These are phyloP conservation scores for Drechslera avenae DNA, from an alignment of 2,329 filamentous ascomycete genomes.

Conservation along the genomic window DNA sequence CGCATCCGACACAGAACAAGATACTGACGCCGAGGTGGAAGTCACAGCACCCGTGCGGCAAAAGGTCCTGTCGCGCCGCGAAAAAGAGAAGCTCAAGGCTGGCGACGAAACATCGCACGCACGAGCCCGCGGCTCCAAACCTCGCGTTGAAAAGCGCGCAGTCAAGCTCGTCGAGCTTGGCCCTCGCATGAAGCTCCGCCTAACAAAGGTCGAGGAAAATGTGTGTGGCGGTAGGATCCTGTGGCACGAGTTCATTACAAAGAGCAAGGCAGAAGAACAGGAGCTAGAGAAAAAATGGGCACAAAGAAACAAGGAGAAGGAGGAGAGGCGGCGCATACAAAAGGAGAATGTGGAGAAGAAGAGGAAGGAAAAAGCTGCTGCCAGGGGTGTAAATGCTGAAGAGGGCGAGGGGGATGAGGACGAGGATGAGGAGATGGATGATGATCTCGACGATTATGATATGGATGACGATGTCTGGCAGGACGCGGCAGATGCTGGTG, in stretches of 20 bases:
- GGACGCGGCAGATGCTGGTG: constrained; percentile 57
- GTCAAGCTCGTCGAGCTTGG: constrained; percentile 93
- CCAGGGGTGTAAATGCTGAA: constrained; percentile 43
- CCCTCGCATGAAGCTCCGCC: constrained; percentile 82
- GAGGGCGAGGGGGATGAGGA: constrained; percentile 58
- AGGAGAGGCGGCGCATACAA: constrained; percentile 78
- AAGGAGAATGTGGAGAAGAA: constrained; percentile 91
- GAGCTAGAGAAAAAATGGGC: constrained; percentile 85
- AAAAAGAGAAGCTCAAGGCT: constrained; percentile 51
- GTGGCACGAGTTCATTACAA: constrained; percentile 96
- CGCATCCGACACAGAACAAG: constrained; percentile 88
- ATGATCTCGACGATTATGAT: constrained; percentile 53
- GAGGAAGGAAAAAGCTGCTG: constrained; percentile 60
- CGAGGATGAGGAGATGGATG: constrained; percentile 51
- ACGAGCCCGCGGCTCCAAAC: constrained; percentile 46
- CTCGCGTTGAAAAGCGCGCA: constrained; percentile 76
- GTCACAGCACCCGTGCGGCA: constrained; percentile 66
- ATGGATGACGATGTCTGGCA: constrained; percentile 59
- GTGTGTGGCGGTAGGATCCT: constrained; percentile 87
- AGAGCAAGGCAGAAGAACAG: constrained; percentile 76
- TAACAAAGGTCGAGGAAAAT: constrained; percentile 97
- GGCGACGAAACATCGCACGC: constrained; percentile 47
- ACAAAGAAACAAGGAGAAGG: constrained; percentile 77
- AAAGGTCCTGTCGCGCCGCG: constrained; percentile 64
- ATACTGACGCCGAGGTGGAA: constrained; percentile 95